phyloP scores from a whole-genome alignment of 805 yeast genomes.

The Spathaspora passalidarum region DNA sequence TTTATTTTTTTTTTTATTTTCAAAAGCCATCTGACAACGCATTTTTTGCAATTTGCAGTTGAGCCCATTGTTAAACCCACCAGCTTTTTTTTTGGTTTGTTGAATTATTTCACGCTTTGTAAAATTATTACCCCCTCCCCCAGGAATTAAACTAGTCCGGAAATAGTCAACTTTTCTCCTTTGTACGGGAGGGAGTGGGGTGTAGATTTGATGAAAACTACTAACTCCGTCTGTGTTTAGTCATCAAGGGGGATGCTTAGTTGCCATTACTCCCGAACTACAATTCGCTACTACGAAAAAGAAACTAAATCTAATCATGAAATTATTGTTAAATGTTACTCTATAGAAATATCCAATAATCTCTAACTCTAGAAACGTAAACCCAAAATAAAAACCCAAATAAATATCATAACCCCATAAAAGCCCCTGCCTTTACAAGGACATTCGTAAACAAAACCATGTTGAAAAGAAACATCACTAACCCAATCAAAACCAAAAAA shows the following conservation, averaged over 20 bases:
- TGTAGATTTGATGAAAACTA: not conserved
- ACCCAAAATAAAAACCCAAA: not conserved
- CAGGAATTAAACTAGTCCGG: too few species aligned
- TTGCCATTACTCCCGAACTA: not conserved
- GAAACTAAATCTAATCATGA: not conserved
- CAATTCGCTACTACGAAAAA: not conserved
- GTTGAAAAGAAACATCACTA: not conserved
- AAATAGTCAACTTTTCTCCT: too few species aligned
- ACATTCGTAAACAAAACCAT: not conserved
- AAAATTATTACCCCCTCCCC: not conserved
- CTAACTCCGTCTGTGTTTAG: too few species aligned
- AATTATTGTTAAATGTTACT: not conserved
- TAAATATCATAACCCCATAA: constrained; percentile 1
- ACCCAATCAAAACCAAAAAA: not conserved
- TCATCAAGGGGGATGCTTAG: too few species aligned
- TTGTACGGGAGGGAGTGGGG: not conserved
- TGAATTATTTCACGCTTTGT: not conserved
- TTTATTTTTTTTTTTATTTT: too few species aligned
- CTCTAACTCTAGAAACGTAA: not conserved
- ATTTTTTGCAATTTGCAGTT: not conserved
- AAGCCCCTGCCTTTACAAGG: not conserved
- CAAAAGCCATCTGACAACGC: not conserved
- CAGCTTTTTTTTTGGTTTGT: not conserved
- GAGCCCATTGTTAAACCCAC: not conserved
- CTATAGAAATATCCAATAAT: constrained; percentile 1